These are phyloP conservation scores for Colletotrichum cordylinicola DNA, from an alignment of 2,329 filamentous ascomycete genomes.

Conservation along the genomic window DNA sequence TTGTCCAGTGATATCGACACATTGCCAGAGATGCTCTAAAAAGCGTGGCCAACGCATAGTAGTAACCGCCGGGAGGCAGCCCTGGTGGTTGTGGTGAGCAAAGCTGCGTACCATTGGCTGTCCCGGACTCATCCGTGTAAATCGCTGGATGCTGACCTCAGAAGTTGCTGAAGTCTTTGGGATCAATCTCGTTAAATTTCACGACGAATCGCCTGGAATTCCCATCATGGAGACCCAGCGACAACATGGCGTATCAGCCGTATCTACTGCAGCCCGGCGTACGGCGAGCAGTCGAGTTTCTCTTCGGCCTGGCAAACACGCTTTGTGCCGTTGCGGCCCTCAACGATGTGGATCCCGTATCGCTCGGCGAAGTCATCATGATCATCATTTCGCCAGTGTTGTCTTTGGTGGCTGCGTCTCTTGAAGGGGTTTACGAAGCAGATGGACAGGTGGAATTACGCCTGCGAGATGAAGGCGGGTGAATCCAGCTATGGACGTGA, in stretches of 20 bases:
- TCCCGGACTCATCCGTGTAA: neutral
- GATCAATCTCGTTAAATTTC: rapidly evolving
- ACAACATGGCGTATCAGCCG: neutral
- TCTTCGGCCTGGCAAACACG: neutral
- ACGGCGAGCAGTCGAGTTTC: neutral
- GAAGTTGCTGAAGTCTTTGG: rapidly evolving
- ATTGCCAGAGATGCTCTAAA: rapidly evolving
- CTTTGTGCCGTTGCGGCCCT: neutral
- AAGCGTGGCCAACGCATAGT: neutral
- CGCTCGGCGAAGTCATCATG: neutral
- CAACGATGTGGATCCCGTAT: neutral
- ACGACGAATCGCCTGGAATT: neutral
- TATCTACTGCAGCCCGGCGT: neutral
- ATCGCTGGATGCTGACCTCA: neutral
- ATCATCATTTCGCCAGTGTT: neutral
- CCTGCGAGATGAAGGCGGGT: neutral
- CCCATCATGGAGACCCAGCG: neutral
- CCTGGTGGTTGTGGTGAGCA: neutral
- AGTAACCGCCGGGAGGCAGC: neutral
- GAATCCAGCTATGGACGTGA: neutral
- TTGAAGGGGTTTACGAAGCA: neutral
- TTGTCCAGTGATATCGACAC: rapidly evolving
- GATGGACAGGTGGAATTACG: neutral
- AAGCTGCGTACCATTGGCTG: neutral
- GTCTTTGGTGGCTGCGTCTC: neutral